These are phyloP conservation scores for Acorus calamus DNA, from an alignment of 106 monocot species.

Conservation along the genomic window DNA sequence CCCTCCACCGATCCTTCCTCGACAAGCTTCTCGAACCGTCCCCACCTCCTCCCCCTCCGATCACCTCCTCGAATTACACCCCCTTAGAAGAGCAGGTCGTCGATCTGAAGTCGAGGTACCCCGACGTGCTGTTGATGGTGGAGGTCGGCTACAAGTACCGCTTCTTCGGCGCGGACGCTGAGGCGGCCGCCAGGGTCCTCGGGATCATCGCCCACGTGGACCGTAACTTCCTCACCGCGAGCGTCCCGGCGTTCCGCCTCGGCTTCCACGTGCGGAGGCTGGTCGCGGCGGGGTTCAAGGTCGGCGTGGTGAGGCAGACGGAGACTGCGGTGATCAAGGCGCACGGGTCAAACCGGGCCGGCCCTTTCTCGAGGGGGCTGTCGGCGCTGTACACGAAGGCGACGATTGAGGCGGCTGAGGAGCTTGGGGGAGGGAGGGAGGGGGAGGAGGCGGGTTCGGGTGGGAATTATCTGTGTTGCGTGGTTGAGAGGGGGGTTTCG, in stretches of 20 bases:
- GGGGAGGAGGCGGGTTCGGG: slow-evolving; percentile 7
- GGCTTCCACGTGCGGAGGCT: slow-evolving; percentile 67
- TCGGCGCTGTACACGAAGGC: slow-evolving; percentile 72
- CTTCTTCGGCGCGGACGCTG: slow-evolving; percentile 90
- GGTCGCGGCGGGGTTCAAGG: slow-evolving; percentile 75
- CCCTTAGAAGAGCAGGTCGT: slow-evolving; percentile 87
- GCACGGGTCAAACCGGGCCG: slow-evolving; percentile 47
- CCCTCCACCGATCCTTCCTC: slow-evolving; percentile 40
- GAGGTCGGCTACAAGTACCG: slow-evolving; percentile 93
- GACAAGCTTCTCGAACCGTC: slow-evolving; percentile 25
- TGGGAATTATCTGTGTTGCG: slow-evolving; percentile 63
- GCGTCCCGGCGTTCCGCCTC: slow-evolving; percentile 76
- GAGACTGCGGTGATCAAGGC: slow-evolving; percentile 92
- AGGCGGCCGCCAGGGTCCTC: slow-evolving; percentile 53
- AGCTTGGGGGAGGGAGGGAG: slow-evolving; percentile 37
- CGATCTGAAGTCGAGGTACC: slow-evolving; percentile 61
- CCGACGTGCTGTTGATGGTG: slow-evolving; percentile 79
- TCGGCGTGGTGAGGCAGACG: slow-evolving; percentile 93
- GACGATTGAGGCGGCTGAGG: slow-evolving; percentile 78
- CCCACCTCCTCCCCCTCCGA: slow-evolving; percentile 6
- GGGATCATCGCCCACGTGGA: slow-evolving; percentile 70
- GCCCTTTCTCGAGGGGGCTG: slow-evolving; percentile 59
- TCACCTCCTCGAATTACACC: slow-evolving; percentile 41
- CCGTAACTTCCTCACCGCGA: slow-evolving; percentile 80
- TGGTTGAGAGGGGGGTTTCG: slow-evolving; percentile 41